Evolutionary conservation across 1,284 basidiomycete species (phyloP), one percentile per base, ranked within the genome.

Genomic region (Apiotrichum laibachii): DNA sequence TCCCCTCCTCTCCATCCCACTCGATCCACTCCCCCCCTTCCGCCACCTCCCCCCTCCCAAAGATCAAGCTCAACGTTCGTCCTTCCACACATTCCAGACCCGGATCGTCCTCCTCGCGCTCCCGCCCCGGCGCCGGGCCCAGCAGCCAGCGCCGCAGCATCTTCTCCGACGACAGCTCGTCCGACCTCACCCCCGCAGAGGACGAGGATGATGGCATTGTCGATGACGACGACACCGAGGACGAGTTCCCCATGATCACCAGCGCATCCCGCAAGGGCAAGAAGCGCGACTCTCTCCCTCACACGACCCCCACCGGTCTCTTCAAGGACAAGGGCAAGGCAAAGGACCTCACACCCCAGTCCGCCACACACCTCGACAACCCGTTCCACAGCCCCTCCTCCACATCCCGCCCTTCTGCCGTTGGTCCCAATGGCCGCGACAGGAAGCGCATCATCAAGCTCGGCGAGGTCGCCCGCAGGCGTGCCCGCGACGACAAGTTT

Each of bases 401-500:
- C 12, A 22, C 46, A 11, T 19, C 52, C n/a, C 61, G 55, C 53
- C 67, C 63, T 47, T 31, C 53, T 12, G 33, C 56, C 40, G 52
- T 40, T 5, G 72, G 72, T 2, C 72, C 69, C 5, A 59, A 48
- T 31, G 72, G 72, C 6, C 57, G 73, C 11, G 72, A 74, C 21
- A 67, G 70, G 61, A 75, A 72, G 59, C 67, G 68, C 46, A 59
- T 55, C 12, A 54, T 71, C 52, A 75, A 73, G 60, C 53, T 73
- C 31, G 73, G 68, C 53, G 71, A 74, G 42, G 59, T 66, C 37
- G 73, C 69, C 21, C 66, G 69, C 22, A 55, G 67, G 22, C 64
- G 74, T 53, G 74, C 72, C 6, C 67, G 74, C 55, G 74, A 72
- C 56, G 74, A 68, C 43, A 75, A 75, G 60, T 72, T 74, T 59